phyloP scores from a whole-genome alignment of 768 basidiomycete species.

The Russula sp. region DNA sequence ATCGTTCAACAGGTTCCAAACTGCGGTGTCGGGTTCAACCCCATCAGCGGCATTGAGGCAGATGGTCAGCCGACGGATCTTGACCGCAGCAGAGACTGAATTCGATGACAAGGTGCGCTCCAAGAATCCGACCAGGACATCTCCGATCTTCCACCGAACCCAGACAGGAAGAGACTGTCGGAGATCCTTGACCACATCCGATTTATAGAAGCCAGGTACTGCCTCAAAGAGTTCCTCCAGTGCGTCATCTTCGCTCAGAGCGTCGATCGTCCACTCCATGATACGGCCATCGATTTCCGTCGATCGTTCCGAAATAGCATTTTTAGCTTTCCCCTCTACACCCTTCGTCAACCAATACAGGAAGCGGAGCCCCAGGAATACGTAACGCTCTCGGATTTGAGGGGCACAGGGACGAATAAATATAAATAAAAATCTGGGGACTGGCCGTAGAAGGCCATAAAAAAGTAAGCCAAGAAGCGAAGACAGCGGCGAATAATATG shows the following conservation, averaged over 20 bases:
- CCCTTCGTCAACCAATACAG: not conserved
- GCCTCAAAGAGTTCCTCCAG: not conserved
- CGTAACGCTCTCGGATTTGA: too few species aligned
- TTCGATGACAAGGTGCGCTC: not conserved
- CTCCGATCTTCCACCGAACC: too few species aligned
- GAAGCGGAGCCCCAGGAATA: too few species aligned
- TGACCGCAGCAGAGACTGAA: not conserved
- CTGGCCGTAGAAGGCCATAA: too few species aligned
- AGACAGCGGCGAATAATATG: not conserved
- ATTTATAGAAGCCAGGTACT: not conserved
- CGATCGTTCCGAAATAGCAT: not conserved
- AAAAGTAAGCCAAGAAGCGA: fast-evolving
- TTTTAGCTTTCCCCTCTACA: not conserved
- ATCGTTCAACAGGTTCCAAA: not conserved
- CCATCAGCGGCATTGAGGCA: not conserved
- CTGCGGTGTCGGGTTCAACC: not conserved
- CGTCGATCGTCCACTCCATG: not conserved
- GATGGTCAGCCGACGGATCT: not conserved
- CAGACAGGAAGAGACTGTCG: not conserved
- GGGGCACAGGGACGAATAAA: too few species aligned
- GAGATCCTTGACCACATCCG: not conserved
- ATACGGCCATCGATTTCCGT: not conserved
- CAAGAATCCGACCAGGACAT: not conserved
- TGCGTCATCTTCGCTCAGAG: not conserved
- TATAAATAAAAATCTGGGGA: too few species aligned